Percentiles rank a stretch among this genome's conserved stretches.
Conservation (phyloP, 1,284 basidiomycete genomes). For the Ceraceosorus guamensis region DNA sequence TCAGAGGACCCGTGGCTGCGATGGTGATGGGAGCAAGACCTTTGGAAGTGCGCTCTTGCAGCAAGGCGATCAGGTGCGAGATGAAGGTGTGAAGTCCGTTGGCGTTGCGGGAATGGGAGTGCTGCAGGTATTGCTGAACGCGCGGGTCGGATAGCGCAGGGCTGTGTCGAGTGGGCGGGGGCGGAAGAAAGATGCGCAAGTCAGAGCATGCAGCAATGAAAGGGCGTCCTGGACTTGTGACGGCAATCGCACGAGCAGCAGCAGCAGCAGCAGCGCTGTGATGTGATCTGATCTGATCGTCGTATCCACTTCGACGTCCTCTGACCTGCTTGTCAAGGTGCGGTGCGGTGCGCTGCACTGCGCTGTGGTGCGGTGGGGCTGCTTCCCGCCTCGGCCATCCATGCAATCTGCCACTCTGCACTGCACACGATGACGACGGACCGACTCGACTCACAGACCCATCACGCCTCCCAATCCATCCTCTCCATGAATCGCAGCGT, state of each 20-base stretch:
- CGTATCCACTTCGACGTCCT: no score
- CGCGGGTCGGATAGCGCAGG: background rate
- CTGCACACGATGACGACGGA: conserved; percentile 6
- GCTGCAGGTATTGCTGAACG: background rate
- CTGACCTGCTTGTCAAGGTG: no score
- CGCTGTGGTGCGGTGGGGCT: background rate
- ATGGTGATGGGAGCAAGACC: conserved; percentile 24
- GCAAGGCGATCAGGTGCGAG: conserved; percentile 1
- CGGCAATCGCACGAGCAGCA: no score
- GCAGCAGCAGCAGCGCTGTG: no score
- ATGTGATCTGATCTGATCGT: no score
- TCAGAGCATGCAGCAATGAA: no score
- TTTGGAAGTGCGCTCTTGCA: conserved; percentile 14
- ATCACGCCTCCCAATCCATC: conserved; percentile 37
- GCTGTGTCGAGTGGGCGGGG: no score
- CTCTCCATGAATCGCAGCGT: conserved; percentile 35
- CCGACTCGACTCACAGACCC: conserved; percentile 13
- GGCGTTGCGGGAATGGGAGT: no score
- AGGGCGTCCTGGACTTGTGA: no score
- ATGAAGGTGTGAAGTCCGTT: no score
- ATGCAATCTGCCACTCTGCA: background rate
- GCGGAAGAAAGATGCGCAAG: no score
- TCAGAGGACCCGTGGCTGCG: conserved; percentile 38
- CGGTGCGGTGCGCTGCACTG: background rate
- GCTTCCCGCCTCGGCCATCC: background rate